Evolutionary conservation across 495 filamentous ascomycete species (phyloP), one percentile per base, ranked within the genome.

Genomic region (Podospora pseudoanserina): DNA sequence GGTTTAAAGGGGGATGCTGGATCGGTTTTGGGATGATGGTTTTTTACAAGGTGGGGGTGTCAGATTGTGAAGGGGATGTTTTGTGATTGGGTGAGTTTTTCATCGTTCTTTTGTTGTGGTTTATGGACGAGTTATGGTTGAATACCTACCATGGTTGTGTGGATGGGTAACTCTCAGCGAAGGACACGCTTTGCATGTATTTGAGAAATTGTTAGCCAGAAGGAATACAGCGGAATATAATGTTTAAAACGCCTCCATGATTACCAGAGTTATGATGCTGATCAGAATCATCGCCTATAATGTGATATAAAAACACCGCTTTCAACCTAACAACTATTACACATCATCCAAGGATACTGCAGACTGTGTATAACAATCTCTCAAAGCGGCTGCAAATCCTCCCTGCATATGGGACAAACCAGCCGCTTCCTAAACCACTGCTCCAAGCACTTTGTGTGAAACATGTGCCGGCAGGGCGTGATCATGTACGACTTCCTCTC

Each of bases 341-440:
- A 49, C 39, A 49, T 49, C 15, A 49, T 49, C 39, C 39, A 16
- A 1, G 5, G 39, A 49, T 9, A 11, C 39, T 49, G 0, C 39
- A 49, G 13, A 49, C 2, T 9, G 39, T 23, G 23, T 23, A 23
- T 49, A 16, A 49, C 39, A 6, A 49, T 18, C 55, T 58, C n/a
- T 58, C 55, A 97, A 75, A 97, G 79, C 65, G 93, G 91, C 65
- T 93, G 93, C 71, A 97, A 79, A 70, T 88, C 87, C 80, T 97
- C 94, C 73, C 95, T 86, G 80, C 95, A 99, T 71, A 97, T 97
- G 5, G 95, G 95, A 83, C 95, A 99, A 79, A 95, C 92, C 74
- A 99, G 77, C 65, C 95, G 81, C 75, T 94, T 92, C 73, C 89
- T 85, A 91, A 97, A 96, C 95, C 95, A 98, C 49, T 92, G 94